Conservation (phyloP, 2,329 filamentous ascomycete species). For the Aureobasidium sp. region DNA sequence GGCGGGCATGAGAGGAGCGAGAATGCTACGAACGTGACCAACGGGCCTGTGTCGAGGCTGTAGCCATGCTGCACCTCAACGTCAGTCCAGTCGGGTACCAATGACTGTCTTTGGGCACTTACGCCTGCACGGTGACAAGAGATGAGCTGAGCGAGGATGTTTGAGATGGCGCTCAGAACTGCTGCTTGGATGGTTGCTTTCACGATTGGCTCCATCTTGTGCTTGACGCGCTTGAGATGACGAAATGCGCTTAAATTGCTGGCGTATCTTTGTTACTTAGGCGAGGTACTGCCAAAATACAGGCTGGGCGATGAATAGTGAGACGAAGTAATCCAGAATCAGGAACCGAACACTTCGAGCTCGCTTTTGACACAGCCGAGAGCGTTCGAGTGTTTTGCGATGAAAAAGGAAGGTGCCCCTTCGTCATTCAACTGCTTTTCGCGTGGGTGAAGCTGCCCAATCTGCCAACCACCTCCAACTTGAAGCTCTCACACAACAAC, state of each 20-base stretch:
- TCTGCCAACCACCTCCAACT: neutral
- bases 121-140: slow-evolving; percentile 53
- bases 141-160: slow-evolving; percentile 64
- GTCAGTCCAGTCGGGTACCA: slow-evolving; percentile 12
- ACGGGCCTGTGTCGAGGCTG: slow-evolving; percentile 54
- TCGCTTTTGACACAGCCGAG: neutral
- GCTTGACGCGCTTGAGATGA: neutral
- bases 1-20: slow-evolving; percentile 65
- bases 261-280: neutral
- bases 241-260: slow-evolving; percentile 3
- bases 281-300: neutral
- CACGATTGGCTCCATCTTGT: slow-evolving; percentile 41
- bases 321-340: neutral
- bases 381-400: neutral
- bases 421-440: neutral
- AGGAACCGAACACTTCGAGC: neutral
- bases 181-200: slow-evolving; percentile 57
- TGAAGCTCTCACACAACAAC: neutral
- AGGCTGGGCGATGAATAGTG: neutral
- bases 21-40: slow-evolving; percentile 71
- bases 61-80: slow-evolving; percentile 43
- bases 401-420: neutral
- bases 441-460: neutral
- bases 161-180: slow-evolving; percentile 57
- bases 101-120: slow-evolving; percentile 17